Conservation (phyloP, 2,329 filamentous ascomycete genomes). For the Aspergillus novofumigatus region DNA sequence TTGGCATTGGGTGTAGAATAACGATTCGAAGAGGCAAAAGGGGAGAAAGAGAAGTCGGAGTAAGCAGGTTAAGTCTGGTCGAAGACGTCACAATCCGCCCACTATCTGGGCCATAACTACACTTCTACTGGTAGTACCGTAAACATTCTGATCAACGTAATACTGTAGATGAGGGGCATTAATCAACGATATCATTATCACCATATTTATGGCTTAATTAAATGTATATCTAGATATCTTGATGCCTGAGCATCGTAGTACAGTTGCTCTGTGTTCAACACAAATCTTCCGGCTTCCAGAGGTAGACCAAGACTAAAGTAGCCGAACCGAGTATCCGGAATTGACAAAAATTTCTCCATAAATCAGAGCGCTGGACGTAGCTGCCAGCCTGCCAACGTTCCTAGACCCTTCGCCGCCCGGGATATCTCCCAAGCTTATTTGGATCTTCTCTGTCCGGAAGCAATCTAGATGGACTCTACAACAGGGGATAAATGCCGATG, state of each 20-base stretch:
- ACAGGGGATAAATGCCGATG: background rate
- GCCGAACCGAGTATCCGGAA: slow-evolving; percentile 14
- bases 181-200: background rate
- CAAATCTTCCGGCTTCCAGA: background rate
- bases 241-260: background rate
- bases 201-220: background rate
- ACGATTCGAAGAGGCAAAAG: background rate
- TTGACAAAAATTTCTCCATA: slow-evolving; percentile 18
- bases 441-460: background rate
- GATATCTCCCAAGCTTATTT: slow-evolving; percentile 4
- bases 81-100: slow-evolving; percentile 13
- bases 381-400: background rate
- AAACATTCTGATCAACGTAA: no score
- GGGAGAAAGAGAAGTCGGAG: background rate
- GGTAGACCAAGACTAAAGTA: slow-evolving; percentile 3
- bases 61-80: slow-evolving; percentile 5
- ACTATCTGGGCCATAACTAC: background rate
- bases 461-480: background rate
- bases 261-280: background rate
- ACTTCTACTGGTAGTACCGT: no score
- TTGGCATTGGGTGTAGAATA: background rate
- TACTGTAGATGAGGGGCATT: background rate
- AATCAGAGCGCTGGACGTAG: slow-evolving; percentile 16
- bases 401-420: background rate
- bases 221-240: background rate